phyloP scores from a whole-genome alignment of 2,329 filamentous ascomycete genomes.

The Herpotrichia juniperi region DNA sequence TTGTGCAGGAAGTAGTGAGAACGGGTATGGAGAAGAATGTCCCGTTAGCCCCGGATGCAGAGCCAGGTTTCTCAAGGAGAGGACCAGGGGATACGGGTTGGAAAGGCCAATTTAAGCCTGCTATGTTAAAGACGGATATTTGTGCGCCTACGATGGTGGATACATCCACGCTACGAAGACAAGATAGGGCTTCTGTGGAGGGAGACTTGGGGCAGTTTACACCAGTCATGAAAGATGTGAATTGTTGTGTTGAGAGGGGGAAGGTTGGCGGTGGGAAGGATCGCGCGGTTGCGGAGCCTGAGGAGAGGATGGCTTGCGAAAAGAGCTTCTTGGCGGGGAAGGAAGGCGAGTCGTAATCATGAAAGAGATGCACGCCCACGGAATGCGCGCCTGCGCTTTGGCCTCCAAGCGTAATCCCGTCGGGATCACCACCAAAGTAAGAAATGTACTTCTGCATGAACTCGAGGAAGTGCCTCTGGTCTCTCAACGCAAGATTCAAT shows the following conservation, averaged over 20 bases:
- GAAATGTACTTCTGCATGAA: slow-evolving; percentile 49
- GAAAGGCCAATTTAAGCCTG: slow-evolving; percentile 56
- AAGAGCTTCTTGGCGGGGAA: slow-evolving; percentile 39
- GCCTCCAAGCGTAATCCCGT: slow-evolving; percentile 48
- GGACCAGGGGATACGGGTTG: slow-evolving; percentile 56
- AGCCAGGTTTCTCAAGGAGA: slow-evolving; percentile 55
- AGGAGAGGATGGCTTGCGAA: slow-evolving; percentile 39
- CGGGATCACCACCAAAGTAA: slow-evolving; percentile 47
- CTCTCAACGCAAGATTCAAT: slow-evolving; percentile 40
- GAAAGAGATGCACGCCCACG: slow-evolving; percentile 44
- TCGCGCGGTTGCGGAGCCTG: slow-evolving; percentile 42
- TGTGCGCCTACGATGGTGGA: slow-evolving; percentile 48
- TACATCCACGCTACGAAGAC: slow-evolving; percentile 47
- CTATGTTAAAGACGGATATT: slow-evolving; percentile 46
- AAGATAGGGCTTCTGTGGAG: slow-evolving; percentile 44
- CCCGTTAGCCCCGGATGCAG: slow-evolving; percentile 39
- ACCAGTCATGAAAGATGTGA: slow-evolving; percentile 36
- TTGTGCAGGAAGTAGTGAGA: slow-evolving; percentile 43
- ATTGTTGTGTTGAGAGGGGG: slow-evolving; percentile 37
- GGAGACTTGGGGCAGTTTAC: slow-evolving; percentile 32
- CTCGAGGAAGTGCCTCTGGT: slow-evolving; percentile 39
- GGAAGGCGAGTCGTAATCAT: slow-evolving; percentile 37
- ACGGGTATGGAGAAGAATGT: slow-evolving; percentile 42
- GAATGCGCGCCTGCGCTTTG: slow-evolving; percentile 48
- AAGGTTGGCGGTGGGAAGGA: slow-evolving; percentile 41